Evolutionary conservation across 768 basidiomycete species (phyloP), one percentile per base, ranked within the genome.

Genomic region (Tricholoma bakamatsutake): DNA sequence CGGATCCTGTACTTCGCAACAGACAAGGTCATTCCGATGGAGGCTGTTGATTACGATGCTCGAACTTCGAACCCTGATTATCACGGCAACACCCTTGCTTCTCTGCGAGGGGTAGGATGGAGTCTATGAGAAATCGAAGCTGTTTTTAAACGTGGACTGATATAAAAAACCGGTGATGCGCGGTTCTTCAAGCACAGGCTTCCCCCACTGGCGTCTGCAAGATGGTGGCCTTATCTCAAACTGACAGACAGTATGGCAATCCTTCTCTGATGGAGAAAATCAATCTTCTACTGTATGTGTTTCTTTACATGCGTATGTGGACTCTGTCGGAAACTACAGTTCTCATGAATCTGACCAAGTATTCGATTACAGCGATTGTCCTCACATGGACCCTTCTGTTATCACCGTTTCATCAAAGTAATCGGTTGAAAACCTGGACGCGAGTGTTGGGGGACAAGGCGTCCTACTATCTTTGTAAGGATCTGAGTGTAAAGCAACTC

Each of bases 401-500:
- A 33, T 62, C 56, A 10, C 21, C 55, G 6, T 68, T 61, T 28
- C 35, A 50, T 7, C 37, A 54, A 40, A 43, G 50, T 40, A 67
- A 62, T 40, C 58, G 30, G 34, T 48, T 53, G 47, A 68, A 67
- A 39, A 59, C 55, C 31, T 57, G 64, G 56, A 64, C 56, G 51
- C 66, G 66, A 42, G 48, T 65, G 12, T 27, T 61, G 5, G 54
- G 56, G 17, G 66, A 69, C 47, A 55, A 58, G 1, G 40, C 52
- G 1, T 52, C 61, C 33, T 58, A 60, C n/a, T 58, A 58, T 50
- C 0, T 65, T 6, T 12, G 53, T 0, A 5, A 17, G 1, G 7
- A 13, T 6, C 49, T 61, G 58, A 64, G 51, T 48, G 42, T 61
- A 7, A 54, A 53, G 27, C 67, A 71, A 49, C 56, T 71, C 27